Base-by-base conservation (phyloP, 495 filamentous ascomycete species). In the Hypoxylon fragiforme region DNA sequence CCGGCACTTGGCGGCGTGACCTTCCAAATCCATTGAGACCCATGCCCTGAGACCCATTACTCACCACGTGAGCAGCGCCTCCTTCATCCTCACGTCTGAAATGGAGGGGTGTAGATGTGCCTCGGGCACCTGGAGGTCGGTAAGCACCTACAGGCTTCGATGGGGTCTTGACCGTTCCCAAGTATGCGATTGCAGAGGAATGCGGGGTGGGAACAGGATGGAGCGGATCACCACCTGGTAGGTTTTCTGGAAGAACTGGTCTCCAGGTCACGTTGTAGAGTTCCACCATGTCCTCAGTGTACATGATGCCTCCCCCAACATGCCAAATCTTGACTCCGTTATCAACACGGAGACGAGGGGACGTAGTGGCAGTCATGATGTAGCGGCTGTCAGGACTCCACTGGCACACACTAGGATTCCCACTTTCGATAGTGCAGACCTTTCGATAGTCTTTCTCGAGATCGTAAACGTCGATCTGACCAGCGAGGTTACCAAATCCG, bases 71-170 rank as follows among this genome's bases (percentile, higher is more conserved):
- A 18, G 92, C 92, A 0, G 91, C 88, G 35, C 94, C 95, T 38
- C 94, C 94, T 73, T 98, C 89, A 52, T 98, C 94, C 71, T 98
- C 94, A 32, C 94, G 90, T 76, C 95, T 96, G 80, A 97, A 98
- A 49, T 92, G 89, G 52, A 97, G 75, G 7, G 94, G 94, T 0
- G 94, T 97, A 31, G 82, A 76, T 61, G 85, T 82, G 39, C 94
- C 94, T 61, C 94, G 88, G 19, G 94, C 94, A 43, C 95, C 95
- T n/a, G 94, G 94, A 26, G 94, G 94, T 28, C 94, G 87, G 68
- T 98, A 98, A 11, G 94, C 95, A 39, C 94, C 94, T 13, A 90
- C 90, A 9, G 95, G 88, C 73, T 97, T 97, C 24, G 90, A 91
- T 6, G 94, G 92, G 7, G 91, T 91, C 73, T 95, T 96, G 59